Evolutionary conservation across 208 protist species (phyloP).

Genomic region (Acanthamoeba castellanii): DNA sequence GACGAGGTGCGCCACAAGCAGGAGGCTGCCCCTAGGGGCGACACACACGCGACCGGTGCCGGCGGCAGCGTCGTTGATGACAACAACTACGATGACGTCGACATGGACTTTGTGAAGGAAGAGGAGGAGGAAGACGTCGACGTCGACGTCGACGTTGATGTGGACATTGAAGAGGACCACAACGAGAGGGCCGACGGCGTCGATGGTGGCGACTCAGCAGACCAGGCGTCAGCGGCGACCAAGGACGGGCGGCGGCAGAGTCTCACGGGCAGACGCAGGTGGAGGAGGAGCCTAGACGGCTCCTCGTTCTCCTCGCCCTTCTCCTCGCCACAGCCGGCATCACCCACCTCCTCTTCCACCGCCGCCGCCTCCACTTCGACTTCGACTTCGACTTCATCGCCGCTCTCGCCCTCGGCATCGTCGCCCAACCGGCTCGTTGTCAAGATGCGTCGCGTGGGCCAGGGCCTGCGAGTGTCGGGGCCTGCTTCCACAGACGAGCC

Average conservation of each 20-base stretch:
- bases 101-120: background rate
- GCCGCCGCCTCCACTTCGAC: background rate
- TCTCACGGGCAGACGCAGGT: constrained; percentile 33
- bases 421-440: constrained; percentile 6
- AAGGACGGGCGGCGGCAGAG: background rate
- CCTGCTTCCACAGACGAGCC: no score
- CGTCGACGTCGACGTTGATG: background rate
- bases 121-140: background rate
- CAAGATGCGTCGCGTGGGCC: constrained; percentile 40
- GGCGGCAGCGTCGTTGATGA: no score
- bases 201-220: background rate
- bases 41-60: no score
- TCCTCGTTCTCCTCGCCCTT: constrained; percentile 58
- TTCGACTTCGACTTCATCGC: background rate
- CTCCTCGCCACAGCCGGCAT: constrained; percentile 12
- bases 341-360: background rate
- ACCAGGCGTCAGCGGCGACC: background rate
- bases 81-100: background rate
- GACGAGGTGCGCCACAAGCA: background rate
- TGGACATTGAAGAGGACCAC: background rate
- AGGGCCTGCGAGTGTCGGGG: background rate
- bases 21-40: background rate
- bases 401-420: background rate
- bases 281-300: constrained; percentile 59
- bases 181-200: background rate